Percentiles rank a stretch among this genome's conserved stretches.
These are phyloP conservation scores for Candida tropicalis DNA, from an alignment of 1,139 yeast genomes.

Conservation along the genomic window DNA sequence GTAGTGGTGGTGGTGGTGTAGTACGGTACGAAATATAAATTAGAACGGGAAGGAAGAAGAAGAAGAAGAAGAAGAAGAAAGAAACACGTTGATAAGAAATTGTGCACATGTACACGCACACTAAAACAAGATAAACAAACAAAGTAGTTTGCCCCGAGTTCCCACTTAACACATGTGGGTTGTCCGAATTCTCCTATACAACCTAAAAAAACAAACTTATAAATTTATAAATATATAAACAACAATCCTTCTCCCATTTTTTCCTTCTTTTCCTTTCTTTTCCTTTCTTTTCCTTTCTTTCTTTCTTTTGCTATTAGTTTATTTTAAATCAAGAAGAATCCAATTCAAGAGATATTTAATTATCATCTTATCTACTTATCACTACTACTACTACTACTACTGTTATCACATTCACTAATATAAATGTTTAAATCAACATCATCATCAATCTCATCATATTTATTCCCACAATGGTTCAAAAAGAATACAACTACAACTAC, in stretches of 20 bases:
- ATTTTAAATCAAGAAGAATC: too few species aligned
- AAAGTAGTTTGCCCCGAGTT: neutral
- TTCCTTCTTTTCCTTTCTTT: neutral
- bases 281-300: neutral
- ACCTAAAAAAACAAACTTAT: too few species aligned
- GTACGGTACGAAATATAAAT: too few species aligned
- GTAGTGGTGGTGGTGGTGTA: neutral
- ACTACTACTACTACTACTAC: too few species aligned
- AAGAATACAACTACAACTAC: conserved; percentile 8
- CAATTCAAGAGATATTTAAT: conserved; percentile 2
- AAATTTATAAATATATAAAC: neutral
- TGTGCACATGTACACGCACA: neutral
- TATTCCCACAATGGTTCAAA: conserved; percentile 18
- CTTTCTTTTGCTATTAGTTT: neutral
- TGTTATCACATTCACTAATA: too few species aligned
- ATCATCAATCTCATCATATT: conserved; percentile 13
- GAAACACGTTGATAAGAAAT: conserved; percentile 7
- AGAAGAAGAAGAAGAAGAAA: conserved; percentile 11
- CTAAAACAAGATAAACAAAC: neutral
- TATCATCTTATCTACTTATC: conserved; percentile 3
- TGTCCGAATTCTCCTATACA: too few species aligned
- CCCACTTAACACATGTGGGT: too few species aligned
- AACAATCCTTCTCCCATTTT: neutral
- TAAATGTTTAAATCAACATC: conserved; percentile 18
- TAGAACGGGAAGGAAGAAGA: too few species aligned